Evolutionary conservation across 2,329 filamentous ascomycete species (phyloP).

Genomic region (Hypoxylon sp.): DNA sequence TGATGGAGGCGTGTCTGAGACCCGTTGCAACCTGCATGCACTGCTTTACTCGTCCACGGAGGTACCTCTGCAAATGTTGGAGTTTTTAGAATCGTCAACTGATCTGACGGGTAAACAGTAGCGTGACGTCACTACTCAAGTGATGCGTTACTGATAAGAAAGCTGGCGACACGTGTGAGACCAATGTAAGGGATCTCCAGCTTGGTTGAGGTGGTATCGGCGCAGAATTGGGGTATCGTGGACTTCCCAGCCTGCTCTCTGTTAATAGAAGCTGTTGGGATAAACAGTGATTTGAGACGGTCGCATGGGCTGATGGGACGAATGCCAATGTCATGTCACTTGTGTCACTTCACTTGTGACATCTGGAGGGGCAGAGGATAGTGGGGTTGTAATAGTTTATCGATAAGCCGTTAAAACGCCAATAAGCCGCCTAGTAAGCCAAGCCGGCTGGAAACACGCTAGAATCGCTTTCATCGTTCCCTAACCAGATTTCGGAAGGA

Average conservation of each 20-base stretch:
- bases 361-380: neutral
- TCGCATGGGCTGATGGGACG: neutral
- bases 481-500: slow-evolving; percentile 7
- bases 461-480: neutral
- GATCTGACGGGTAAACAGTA: neutral
- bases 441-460: slow-evolving; percentile 11
- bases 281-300: neutral
- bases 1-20: slow-evolving; percentile 3
- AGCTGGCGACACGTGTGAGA: neutral
- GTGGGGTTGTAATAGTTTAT: neutral
- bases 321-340: too few species aligned
- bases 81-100: neutral
- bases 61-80: too few species aligned
- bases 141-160: neutral
- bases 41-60: neutral
- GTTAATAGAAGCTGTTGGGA: neutral
- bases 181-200: neutral
- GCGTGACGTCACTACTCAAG: slow-evolving; percentile 19
- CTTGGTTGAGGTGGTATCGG: neutral
- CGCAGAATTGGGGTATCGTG: slow-evolving; percentile 8
- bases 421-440: slow-evolving; percentile 8
- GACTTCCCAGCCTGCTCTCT: neutral
- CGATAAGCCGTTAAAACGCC: neutral
- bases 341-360: neutral
- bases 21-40: slow-evolving; percentile 12